Evolutionary conservation across 2,329 filamentous ascomycete species (phyloP).

Genomic region (Fusarium graminum): DNA sequence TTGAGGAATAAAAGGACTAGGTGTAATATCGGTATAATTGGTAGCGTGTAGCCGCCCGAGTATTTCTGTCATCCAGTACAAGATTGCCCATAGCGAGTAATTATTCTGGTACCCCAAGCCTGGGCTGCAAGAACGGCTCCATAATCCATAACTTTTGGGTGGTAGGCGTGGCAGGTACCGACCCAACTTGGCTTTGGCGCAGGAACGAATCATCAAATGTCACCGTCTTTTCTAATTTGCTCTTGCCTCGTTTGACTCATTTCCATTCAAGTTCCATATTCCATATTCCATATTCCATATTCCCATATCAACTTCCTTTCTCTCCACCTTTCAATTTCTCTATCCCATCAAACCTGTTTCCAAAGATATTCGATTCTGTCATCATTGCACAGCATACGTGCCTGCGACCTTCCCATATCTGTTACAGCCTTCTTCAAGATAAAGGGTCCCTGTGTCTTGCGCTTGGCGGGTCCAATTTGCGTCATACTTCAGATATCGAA

Average conservation of each 20-base stretch:
- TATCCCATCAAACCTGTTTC: conserved; percentile 9
- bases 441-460: conserved; percentile 47
- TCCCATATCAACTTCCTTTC: conserved; percentile 29
- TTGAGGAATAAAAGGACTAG: too few relatives aligned
- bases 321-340: conserved; percentile 18
- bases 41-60: too few relatives aligned
- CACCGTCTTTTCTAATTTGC: conserved; percentile 44
- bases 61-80: too few relatives aligned
- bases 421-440: conserved; percentile 36
- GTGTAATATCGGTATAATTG: too few relatives aligned
- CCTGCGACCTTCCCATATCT: conserved; percentile 24
- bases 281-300: conserved; percentile 6
- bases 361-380: background rate
- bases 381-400: conserved; percentile 25
- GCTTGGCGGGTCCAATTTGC: conserved; percentile 44
- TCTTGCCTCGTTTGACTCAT: conserved; percentile 42
- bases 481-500: conserved; percentile 44
- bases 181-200: conserved; percentile 37
- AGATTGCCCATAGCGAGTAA: too few relatives aligned
- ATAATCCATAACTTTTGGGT: conserved; percentile 12
- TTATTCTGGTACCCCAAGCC: too few relatives aligned
- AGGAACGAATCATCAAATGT: conserved; percentile 45
- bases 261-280: conserved; percentile 4
- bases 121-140: conserved; percentile 8
- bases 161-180: conserved; percentile 39